Base-by-base conservation (phyloP, 108 stramenopile species). In the Cyclotella kingstonii region DNA sequence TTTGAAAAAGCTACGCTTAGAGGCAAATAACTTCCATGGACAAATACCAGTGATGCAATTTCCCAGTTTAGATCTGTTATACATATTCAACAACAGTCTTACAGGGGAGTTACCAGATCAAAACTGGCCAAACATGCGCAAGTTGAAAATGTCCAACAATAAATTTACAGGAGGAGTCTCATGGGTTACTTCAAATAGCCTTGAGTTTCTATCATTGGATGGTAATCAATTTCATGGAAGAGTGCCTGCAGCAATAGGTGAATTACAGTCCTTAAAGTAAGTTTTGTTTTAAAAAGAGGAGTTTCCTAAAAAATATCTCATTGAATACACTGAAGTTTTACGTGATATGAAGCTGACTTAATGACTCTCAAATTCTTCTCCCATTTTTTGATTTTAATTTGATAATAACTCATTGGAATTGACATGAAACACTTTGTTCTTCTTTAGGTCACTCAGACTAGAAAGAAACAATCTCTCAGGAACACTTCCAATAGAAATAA, bases 181-280 rank as follows among this genome's bases (percentile, higher is more conserved):
- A 21, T 18, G 60, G 26, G 58, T 39, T 11, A 40, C 35, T 3
- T 11, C 55, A 8, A 53, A 25, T 11, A 44, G 46, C 12, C 60
- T 69, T 8, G 52, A 69, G 50, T 22, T 60, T n/a, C 59, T 69
- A 8, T 48, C 43, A 35, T 59, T 69, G 49, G 27, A 60, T 54
- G 68, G 60, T 5, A 66, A 55, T 22, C 8, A 23, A 8, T 54
- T 66, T 5, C 35, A 29, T 9, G 64, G 64, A 23, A 43, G 33
- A 28, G 33, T 66, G 9, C 64, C 64, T 12, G 41, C 49, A 4
- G 64, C 54, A 55, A n/a, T 66, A 18, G 17, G 33, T 36, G 10
- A 54, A 18, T 21, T 54, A 19, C 2, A 19, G 4, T 23, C 15
- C 15, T 54, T 54, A 19, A 35, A 54, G 54, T 54, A 35, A 54